These are phyloP conservation scores for Graphilbum fragrans DNA, from an alignment of 2,329 filamentous ascomycete species.

Conservation along the genomic window DNA sequence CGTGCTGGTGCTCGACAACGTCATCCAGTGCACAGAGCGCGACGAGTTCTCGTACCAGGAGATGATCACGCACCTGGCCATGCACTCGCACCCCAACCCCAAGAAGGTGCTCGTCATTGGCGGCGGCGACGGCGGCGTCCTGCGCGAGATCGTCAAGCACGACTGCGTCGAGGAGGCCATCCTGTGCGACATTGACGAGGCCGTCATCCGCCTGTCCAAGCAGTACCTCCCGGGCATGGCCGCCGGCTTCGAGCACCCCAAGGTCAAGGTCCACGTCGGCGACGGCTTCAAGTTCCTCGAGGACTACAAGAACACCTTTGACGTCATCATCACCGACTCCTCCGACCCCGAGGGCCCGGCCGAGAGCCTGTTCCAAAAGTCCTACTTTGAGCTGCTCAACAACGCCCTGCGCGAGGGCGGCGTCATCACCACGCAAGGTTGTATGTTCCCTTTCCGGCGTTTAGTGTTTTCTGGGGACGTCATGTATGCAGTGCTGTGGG, in stretches of 20 bases:
- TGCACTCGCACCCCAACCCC: slow-evolving; percentile 96
- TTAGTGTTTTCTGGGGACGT: slow-evolving; percentile 8
- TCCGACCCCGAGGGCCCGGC: slow-evolving; percentile 95
- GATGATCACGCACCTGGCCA: slow-evolving; percentile 98
- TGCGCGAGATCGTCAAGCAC: slow-evolving; percentile 98
- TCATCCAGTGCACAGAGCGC: slow-evolving; percentile 96
- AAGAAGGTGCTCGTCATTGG: slow-evolving; percentile 98
- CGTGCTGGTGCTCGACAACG: slow-evolving; percentile 94
- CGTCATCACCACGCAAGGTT: slow-evolving; percentile 99
- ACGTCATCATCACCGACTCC: slow-evolving; percentile 99
- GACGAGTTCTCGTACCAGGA: slow-evolving; percentile 99
- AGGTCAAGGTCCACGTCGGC: slow-evolving; percentile 82
- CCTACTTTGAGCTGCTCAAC: slow-evolving; percentile 90
- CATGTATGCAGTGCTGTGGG: neutral
- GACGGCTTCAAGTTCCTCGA: slow-evolving; percentile 98
- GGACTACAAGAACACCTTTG: slow-evolving; percentile 93
- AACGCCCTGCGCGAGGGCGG: slow-evolving; percentile 87
- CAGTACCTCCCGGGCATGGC: slow-evolving; percentile 93
- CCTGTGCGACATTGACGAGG: slow-evolving; percentile 98
- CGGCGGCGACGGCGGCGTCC: slow-evolving; percentile 91
- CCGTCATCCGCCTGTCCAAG: slow-evolving; percentile 96
- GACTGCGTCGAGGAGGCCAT: slow-evolving; percentile 90
- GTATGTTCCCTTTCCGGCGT: slow-evolving; percentile 52
- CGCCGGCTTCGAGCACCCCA: slow-evolving; percentile 85
- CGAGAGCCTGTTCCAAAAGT: slow-evolving; percentile 94